These are phyloP conservation scores for Arthrobotrys sphaeroides DNA, from an alignment of 2,329 filamentous ascomycete species.

Conservation along the genomic window DNA sequence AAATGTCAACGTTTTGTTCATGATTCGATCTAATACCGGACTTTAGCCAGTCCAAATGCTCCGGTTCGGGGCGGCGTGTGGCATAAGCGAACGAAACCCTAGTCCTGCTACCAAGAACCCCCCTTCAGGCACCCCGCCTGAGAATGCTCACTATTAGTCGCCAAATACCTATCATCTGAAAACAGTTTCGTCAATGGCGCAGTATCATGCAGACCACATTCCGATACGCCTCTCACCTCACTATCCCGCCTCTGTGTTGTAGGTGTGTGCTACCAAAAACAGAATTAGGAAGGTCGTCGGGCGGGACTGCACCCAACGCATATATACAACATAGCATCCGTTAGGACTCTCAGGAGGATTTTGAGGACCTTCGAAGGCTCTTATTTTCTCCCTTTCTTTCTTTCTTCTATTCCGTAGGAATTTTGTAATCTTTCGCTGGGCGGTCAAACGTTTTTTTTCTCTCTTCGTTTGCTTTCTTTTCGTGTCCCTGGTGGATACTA, in stretches of 20 bases:
- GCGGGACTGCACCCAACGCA: neutral
- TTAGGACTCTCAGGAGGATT: slow-evolving; percentile 10
- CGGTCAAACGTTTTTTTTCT: neutral
- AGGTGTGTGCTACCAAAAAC: neutral
- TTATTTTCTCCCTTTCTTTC: slow-evolving; percentile 10
- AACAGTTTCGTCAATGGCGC: slow-evolving; percentile 18
- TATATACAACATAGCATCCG: slow-evolving; percentile 3
- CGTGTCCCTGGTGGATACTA: slow-evolving; percentile 45
- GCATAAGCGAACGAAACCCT: slow-evolving; percentile 26
- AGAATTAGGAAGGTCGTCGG: neutral
- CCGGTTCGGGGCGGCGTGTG: slow-evolving; percentile 21
- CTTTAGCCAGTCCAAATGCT: neutral
- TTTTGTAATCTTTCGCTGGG: neutral
- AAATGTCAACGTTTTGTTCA: neutral
- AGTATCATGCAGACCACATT: slow-evolving; percentile 20
- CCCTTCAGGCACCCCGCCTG: slow-evolving; percentile 28
- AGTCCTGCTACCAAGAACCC: slow-evolving; percentile 15
- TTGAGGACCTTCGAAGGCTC: neutral
- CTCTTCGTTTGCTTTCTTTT: neutral
- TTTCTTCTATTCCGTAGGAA: neutral
- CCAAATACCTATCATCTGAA: slow-evolving; percentile 17
- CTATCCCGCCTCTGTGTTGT: neutral
- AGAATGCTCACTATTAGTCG: slow-evolving; percentile 18
- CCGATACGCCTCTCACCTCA: slow-evolving; percentile 7
- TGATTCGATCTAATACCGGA: neutral